Evolutionary conservation across 2,329 filamentous ascomycete species (phyloP).

Genomic region (Colletotrichum chrysophilum): DNA sequence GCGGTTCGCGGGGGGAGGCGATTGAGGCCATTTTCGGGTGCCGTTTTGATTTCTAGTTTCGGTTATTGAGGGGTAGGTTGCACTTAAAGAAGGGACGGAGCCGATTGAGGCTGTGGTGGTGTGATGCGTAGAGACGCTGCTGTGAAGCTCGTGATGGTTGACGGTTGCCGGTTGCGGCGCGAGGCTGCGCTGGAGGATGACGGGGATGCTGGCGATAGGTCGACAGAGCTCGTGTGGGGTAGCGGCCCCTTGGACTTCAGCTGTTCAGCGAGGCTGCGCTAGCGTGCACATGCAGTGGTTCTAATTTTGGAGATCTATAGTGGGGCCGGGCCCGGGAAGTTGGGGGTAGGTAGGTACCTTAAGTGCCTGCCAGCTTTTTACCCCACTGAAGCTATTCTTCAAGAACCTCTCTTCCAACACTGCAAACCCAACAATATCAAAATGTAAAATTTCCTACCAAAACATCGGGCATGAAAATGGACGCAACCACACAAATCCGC

Average conservation of each 20-base stretch:
- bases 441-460: neutral
- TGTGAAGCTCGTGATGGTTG: neutral
- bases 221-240: slow-evolving; percentile 17
- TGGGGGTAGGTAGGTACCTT: neutral
- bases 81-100: neutral
- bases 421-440: neutral
- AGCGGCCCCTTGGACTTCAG: neutral
- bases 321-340: neutral
- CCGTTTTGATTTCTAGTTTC: too few species aligned
- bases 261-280: slow-evolving; percentile 11
- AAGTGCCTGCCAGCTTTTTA: neutral
- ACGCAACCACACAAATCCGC: slow-evolving; percentile 52
- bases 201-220: slow-evolving; percentile 10
- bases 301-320: slow-evolving; percentile 14
- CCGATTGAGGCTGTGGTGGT: neutral
- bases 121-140: neutral
- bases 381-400: slow-evolving; percentile 12
- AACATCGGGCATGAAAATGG: slow-evolving; percentile 25
- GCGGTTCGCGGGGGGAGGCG: slow-evolving; percentile 63
- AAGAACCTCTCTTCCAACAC: neutral
- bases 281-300: neutral
- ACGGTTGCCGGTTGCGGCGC: neutral
- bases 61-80: fast-evolving
- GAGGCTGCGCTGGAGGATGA: neutral
- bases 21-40: slow-evolving; percentile 64